Percentiles rank a stretch among this genome's conserved stretches.
Evolutionary conservation across 495 filamentous ascomycete species (phyloP).

Genomic region (Aspergillus bertholletiae): DNA sequence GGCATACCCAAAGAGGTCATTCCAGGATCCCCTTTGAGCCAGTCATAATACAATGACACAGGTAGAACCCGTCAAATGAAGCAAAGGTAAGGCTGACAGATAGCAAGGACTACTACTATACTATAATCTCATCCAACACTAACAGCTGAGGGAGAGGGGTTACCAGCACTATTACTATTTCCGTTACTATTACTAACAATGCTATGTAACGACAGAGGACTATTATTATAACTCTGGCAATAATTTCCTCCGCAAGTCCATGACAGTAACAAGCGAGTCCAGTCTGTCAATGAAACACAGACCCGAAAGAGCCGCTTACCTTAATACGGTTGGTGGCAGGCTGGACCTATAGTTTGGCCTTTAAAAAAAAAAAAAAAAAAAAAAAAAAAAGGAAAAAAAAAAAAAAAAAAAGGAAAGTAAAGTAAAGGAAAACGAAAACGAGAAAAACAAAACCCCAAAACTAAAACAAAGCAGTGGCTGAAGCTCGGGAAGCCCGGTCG

Average conservation of each 20-base stretch:
- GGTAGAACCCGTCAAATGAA: too few species aligned
- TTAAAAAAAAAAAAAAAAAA: too few species aligned
- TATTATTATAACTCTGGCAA: too few species aligned
- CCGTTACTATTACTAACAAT: not conserved
- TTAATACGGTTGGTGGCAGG: conserved; percentile 4
- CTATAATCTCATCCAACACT: not conserved
- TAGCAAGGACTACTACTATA: not conserved
- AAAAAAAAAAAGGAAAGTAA: too few species aligned
- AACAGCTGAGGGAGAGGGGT: not conserved
- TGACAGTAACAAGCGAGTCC: not conserved
- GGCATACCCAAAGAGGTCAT: not conserved
- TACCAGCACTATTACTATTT: not conserved
- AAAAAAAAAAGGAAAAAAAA: too few species aligned
- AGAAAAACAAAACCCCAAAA: not conserved
- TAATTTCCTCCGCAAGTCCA: conserved; percentile 13
- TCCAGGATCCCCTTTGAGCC: not conserved
- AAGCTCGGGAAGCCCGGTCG: not conserved
- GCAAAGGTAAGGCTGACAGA: not conserved
- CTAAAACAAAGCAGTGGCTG: not conserved
- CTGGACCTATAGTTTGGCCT: too few species aligned
- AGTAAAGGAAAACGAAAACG: too few species aligned
- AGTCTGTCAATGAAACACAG: conserved; percentile 10
- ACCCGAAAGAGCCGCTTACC: conserved; percentile 19
- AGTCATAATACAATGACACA: too few species aligned
- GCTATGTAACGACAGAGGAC: too few species aligned